Percentiles rank a stretch among this genome's conserved stretches.
Evolutionary conservation across 208 protist genomes (phyloP).

Genomic region (Trypanosoma vivax): DNA sequence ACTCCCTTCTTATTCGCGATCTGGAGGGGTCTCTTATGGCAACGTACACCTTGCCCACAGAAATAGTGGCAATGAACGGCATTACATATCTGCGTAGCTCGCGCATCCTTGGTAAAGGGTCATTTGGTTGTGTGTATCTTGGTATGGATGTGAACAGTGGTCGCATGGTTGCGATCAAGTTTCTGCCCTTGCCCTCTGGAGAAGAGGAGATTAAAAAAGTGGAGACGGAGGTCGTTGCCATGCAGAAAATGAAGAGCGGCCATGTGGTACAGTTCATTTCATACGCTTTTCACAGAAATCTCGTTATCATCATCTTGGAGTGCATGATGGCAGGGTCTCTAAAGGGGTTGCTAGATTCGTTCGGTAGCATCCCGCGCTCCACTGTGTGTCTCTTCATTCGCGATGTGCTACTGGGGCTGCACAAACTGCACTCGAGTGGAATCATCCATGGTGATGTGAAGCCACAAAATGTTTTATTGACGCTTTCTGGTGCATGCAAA

Average conservation of each 20-base stretch:
- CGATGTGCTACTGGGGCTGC: slow-evolving; percentile 72
- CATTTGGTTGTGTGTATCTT: slow-evolving; percentile 80
- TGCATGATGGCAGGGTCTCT: slow-evolving; percentile 86
- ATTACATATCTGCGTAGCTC: slow-evolving; percentile 67
- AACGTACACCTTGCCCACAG: slow-evolving; percentile 26
- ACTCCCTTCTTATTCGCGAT: slow-evolving; percentile 8
- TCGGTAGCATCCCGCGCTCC: slow-evolving; percentile 55
- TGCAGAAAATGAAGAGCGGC: slow-evolving; percentile 75
- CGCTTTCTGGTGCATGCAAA: slow-evolving; percentile 73
- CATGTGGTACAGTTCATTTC: slow-evolving; percentile 86
- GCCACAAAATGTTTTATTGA: slow-evolving; percentile 87
- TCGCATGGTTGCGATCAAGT: slow-evolving; percentile 79
- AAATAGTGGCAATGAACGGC: slow-evolving; percentile 74
- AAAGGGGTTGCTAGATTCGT: slow-evolving; percentile 67
- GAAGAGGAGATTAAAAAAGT: slow-evolving; percentile 47
- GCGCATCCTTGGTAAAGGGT: slow-evolving; percentile 78
- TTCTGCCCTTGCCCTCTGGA: slow-evolving; percentile 67
- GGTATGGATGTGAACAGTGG: slow-evolving; percentile 82
- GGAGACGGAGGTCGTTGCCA: slow-evolving; percentile 76
- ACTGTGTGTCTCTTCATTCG: slow-evolving; percentile 75
- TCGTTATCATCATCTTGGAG: slow-evolving; percentile 86
- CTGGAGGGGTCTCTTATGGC: slow-evolving; percentile 5
- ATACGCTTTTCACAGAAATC: slow-evolving; percentile 63
- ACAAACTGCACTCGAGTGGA: slow-evolving; percentile 75
- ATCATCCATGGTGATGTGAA: slow-evolving; percentile 90